Base-by-base conservation (phyloP, 2,329 filamentous ascomycete species). In the Talaromyces islandicus region DNA sequence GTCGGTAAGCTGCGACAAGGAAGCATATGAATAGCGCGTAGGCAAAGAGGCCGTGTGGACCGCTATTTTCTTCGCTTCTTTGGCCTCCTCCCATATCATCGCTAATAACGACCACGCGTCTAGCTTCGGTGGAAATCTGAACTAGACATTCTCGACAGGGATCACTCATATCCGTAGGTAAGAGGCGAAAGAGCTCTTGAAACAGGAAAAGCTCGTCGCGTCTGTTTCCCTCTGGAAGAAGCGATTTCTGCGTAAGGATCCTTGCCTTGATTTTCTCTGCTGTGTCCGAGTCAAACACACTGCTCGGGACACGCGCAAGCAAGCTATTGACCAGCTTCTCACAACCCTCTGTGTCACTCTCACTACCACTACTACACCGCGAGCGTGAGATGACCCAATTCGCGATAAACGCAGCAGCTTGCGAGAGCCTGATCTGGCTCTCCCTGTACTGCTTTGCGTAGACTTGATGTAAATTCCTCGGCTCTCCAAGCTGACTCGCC, bases 371-470 rank as follows among this genome's bases (percentile, higher is more conserved):
- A 14, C n/a, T 69, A 66, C 24, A 67, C 63, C 70, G 69, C 1
- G 77, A 74, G 5, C 71, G 69, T 17, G 64, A 63, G 24, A 79
- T 67, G 3, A 71, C 71, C 71, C 74, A 78, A 32, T 71, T 69
- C 17, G 75, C 73, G 21, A 78, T 67, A 12, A 75, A 66, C 14
- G 75, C 64, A 1, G 77, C 77, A 27, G 73, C 70, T 61, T 76
- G 69, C 14, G 75, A 72, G 14, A 79, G 65, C 46, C 64, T 66
- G 25, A 77, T 70, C 56, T 77, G 77, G 32, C 73, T 72, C 38
- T 78, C 71, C 12, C 76, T 73, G 65, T 78, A 79, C 11, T 73
- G 65, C 41, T 77, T 73, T 27, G 75, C 76, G 63, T 75, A 70
- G 2, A 59, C 68, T 58, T 79, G 77, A 57, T 77, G 78, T 32